Evolutionary conservation across 371 early-diverging fungal species (phyloP), one percentile per base, ranked within the genome.

Genomic region (Amoeboaphelidium protococcarum): DNA sequence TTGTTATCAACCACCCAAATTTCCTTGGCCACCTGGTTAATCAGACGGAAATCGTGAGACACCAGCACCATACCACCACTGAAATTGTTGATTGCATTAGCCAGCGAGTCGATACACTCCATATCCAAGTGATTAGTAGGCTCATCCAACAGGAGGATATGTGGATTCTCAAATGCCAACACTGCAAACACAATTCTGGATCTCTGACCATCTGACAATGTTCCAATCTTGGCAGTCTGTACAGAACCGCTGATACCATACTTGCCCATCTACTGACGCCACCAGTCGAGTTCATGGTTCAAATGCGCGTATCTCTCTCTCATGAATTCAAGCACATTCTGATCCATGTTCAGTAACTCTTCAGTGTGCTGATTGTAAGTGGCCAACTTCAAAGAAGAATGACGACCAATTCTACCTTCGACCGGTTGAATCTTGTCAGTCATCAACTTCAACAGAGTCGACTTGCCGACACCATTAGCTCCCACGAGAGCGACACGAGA

Each of bases 1-100:
- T 76, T 75, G 54, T 78, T 69, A 58, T 92, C 90, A 67, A 92
- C 92, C 40, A 90, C 73, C 81, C 84, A 92, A 50, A 98, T 89
- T 58, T 90, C 80, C 55, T 86, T 61, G 22, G 95, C 96, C 31
- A 91, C 84, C 65, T 88, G 90, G 45, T 76, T 74, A 53, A 98
- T 82, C 51, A 98, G 74, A 49, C 91, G 74, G 75, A 98, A 87
- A 71, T 98, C 99, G 83, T 98, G 99, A 56, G 84, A 83, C 23
- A 98, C 97, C 50, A 96, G 72, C 20, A 98, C 95, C 40, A 96
- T 87, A 57, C 91, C 96, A 45, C 99, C 99, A 46, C 76, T 67
- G 67, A 81, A 98, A 43, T 64, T 60, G 58, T 89, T 85, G 66
- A 98, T 85, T 27, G 94, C 96, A 31, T 84, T 76, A 40, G 92